A percentile compares a stretch with the other conserved stretches of the same genome.
phyloP scores from a whole-genome alignment of 2,329 filamentous ascomycete species.

The Fusarium cyanostomum region DNA sequence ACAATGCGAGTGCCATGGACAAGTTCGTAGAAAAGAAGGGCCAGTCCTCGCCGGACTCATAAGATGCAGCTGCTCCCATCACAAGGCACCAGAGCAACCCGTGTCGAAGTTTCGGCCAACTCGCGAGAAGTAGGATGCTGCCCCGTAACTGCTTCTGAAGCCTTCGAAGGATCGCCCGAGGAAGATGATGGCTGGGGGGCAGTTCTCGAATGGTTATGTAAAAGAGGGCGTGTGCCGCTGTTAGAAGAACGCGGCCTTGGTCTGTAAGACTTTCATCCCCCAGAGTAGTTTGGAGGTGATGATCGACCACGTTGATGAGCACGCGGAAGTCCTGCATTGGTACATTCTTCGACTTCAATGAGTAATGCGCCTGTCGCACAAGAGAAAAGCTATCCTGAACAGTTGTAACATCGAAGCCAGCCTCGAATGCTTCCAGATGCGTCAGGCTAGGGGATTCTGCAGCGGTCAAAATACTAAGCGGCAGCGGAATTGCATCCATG shows the following conservation, averaged over 20 bases:
- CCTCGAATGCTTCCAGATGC: slow-evolving; percentile 18
- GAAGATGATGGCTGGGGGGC: background rate
- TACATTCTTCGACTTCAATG: slow-evolving; percentile 4
- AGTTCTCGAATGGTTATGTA: slow-evolving; percentile 18
- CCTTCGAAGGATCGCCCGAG: background rate
- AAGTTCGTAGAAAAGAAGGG: slow-evolving; percentile 16
- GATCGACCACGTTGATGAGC: slow-evolving; percentile 20
- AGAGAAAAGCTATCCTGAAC: slow-evolving; percentile 16
- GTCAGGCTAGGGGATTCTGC: slow-evolving; percentile 16
- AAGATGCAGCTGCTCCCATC: slow-evolving; percentile 14
- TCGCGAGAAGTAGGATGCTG: background rate
- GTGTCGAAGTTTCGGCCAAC: background rate
- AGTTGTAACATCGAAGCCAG: background rate
- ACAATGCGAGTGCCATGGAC: background rate
- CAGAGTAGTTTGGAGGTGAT: slow-evolving; percentile 5
- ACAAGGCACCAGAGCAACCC: slow-evolving; percentile 23
- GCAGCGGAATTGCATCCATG: slow-evolving; percentile 15
- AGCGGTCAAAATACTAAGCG: slow-evolving; percentile 5
- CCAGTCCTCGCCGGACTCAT: slow-evolving; percentile 8
- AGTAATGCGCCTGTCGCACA: slow-evolving; percentile 14
- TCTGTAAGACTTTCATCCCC: slow-evolving; percentile 2
- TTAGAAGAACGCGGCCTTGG: slow-evolving; percentile 8
- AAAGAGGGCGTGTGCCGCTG: slow-evolving; percentile 12
- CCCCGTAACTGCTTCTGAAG: slow-evolving; percentile 4
- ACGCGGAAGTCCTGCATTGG: slow-evolving; percentile 20